phyloP scores from a whole-genome alignment of 73 alveolate species.

The Tetrahymena elliotti region DNA sequence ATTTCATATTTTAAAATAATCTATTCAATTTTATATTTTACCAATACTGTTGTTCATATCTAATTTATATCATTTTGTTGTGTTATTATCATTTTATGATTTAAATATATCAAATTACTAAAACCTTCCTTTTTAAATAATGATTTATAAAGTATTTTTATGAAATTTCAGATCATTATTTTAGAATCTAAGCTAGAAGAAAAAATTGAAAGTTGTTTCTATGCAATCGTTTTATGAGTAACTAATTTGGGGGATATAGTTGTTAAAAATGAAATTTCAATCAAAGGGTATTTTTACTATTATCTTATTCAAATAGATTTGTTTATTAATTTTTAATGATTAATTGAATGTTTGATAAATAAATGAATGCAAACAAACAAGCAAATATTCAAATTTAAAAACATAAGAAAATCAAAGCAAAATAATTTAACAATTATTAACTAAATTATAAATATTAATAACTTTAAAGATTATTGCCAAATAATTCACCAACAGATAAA shows the following conservation, averaged over 20 bases:
- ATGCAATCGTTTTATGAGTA: background rate
- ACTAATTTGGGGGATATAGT: background rate
- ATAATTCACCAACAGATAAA: background rate
- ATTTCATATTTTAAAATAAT: too few species aligned
- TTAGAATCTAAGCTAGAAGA: too few species aligned
- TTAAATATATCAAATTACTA: too few species aligned
- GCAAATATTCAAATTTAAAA: background rate
- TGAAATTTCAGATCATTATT: background rate
- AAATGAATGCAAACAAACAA: too few species aligned
- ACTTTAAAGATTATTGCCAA: background rate
- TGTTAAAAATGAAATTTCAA: background rate
- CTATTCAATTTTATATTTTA: background rate
- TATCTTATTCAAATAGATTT: background rate
- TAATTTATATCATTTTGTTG: too few species aligned
- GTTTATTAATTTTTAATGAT: background rate
- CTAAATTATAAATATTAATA: too few species aligned
- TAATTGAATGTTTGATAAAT: background rate
- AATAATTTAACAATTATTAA: background rate
- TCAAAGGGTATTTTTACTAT: too few species aligned
- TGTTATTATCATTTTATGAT: too few species aligned
- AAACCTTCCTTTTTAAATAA: too few species aligned
- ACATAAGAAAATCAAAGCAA: background rate
- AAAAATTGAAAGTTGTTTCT: background rate
- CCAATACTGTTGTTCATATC: background rate
- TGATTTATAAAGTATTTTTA: too few species aligned